Percentiles rank a stretch among this genome's conserved stretches.
Evolutionary conservation across 2,329 filamentous ascomycete species (phyloP).

Genomic region (Knufia fluminis): DNA sequence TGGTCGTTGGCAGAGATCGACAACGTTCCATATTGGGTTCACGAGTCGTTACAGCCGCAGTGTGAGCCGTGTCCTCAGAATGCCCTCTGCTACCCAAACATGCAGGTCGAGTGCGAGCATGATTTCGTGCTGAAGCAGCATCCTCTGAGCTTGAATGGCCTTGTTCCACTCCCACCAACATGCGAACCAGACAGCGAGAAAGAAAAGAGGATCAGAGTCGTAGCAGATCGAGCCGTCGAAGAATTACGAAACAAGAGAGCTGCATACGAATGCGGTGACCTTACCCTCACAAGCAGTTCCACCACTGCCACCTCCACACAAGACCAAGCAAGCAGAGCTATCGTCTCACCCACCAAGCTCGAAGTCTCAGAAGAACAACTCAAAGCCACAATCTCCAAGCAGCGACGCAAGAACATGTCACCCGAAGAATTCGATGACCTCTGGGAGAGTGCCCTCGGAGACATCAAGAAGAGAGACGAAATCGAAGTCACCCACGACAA

Average conservation of each 20-base stretch:
- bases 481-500: slow-evolving; percentile 46
- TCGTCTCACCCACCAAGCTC: slow-evolving; percentile 43
- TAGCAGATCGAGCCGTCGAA: slow-evolving; percentile 80
- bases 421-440: slow-evolving; percentile 88
- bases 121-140: slow-evolving; percentile 82
- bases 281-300: too few relatives aligned
- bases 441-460: slow-evolving; percentile 42
- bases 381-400: slow-evolving; percentile 65
- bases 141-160: slow-evolving; percentile 68
- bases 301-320: slow-evolving; percentile 31
- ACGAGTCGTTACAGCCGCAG: slow-evolving; percentile 57
- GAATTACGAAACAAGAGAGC: slow-evolving; percentile 77
- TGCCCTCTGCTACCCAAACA: slow-evolving; percentile 74
- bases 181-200: slow-evolving; percentile 95
- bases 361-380: slow-evolving; percentile 62
- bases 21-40: slow-evolving; percentile 63
- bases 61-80: slow-evolving; percentile 88
- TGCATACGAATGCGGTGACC: slow-evolving; percentile 78
- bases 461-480: slow-evolving; percentile 49
- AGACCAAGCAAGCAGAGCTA: slow-evolving; percentile 12
- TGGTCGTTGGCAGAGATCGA: slow-evolving; percentile 48
- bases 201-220: slow-evolving; percentile 71
- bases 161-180: slow-evolving; percentile 76
- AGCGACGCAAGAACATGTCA: slow-evolving; percentile 72
- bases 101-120: slow-evolving; percentile 69